Percentiles rank a stretch among this genome's conserved stretches.
Conservation (phyloP, 495 filamentous ascomycete genomes). For the Cudoniella acicularis region DNA sequence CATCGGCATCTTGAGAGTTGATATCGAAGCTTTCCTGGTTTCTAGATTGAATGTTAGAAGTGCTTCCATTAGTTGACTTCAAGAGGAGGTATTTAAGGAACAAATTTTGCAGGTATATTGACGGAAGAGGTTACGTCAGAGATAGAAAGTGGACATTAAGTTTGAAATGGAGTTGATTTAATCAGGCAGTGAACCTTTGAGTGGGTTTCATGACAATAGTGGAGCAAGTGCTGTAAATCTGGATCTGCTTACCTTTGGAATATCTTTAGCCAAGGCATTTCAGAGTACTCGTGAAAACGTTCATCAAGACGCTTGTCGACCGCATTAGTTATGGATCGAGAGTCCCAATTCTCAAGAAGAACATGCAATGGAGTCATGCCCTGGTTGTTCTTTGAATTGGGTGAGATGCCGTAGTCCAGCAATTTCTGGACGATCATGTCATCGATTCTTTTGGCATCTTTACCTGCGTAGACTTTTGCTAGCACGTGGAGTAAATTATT, state of each 20-base stretch:
- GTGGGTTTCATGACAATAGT: background rate
- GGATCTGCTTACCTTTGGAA: background rate
- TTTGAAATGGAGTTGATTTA: background rate
- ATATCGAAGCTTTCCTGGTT: conserved; percentile 3
- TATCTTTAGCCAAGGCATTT: conserved; percentile 3
- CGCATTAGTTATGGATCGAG: background rate
- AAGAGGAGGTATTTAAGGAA: too few species aligned
- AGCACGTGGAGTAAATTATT: conserved; percentile 10
- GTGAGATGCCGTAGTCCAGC: conserved; percentile 10
- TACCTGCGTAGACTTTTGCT: background rate
- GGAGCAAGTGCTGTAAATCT: background rate
- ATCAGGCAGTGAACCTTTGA: too few species aligned
- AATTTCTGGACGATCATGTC: conserved; percentile 4
- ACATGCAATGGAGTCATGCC: conserved; percentile 16
- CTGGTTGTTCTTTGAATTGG: conserved; percentile 20
- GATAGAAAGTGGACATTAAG: background rate
- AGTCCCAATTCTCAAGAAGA: background rate
- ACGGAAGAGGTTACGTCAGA: too few species aligned
- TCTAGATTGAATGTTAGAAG: background rate
- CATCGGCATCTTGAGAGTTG: conserved; percentile 21
- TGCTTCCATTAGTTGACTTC: background rate
- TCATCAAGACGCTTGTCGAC: background rate
- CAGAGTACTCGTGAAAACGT: conserved; percentile 5
- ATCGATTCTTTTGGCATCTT: background rate
- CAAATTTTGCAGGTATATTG: too few species aligned